phyloP scores from a whole-genome alignment of 257 asterid genomes.

The Forsythia viridissima region DNA sequence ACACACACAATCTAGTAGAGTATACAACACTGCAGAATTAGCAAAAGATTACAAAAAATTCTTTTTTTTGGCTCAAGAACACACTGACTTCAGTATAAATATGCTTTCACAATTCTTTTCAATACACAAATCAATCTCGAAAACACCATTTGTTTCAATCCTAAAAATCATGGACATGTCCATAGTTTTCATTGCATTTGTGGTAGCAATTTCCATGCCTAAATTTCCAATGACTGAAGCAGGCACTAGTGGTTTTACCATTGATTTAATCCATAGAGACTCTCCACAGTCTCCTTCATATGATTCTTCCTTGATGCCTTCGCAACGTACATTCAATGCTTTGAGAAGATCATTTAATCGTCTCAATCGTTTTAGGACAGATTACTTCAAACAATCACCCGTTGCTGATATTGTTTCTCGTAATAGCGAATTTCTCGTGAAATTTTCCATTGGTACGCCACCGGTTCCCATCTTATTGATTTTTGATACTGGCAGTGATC shows the following conservation, averaged over 20 bases:
- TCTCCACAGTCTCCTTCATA: slow-evolving; percentile 31
- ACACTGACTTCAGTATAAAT: not conserved
- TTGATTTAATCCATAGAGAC: slow-evolving; percentile 39
- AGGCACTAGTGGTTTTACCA: slow-evolving; percentile 24
- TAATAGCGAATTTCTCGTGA: slow-evolving; percentile 38
- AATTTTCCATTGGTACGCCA: slow-evolving; percentile 40
- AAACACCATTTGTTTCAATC: too few species aligned
- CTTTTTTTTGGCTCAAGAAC: too few species aligned
- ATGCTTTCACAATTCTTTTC: not conserved
- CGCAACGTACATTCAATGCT: slow-evolving; percentile 22
- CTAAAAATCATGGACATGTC: slow-evolving; percentile 3
- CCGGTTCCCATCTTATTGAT: slow-evolving; percentile 32
- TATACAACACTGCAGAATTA: not conserved
- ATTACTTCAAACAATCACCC: not conserved
- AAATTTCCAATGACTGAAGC: not conserved
- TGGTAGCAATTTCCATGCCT: slow-evolving; percentile 1
- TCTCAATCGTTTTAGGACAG: not conserved
- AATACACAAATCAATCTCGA: not conserved
- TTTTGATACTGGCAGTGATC: slow-evolving; percentile 48
- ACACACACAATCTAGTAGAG: not conserved
- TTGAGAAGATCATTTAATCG: slow-evolving; percentile 29
- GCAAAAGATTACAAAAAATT: not conserved
- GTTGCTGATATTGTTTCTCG: not conserved
- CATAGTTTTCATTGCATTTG: slow-evolving; percentile 10
- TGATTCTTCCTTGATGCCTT: slow-evolving; percentile 6